Evolutionary conservation across 2,329 filamentous ascomycete genomes (phyloP), one percentile per base, ranked within the genome.

Genomic region (Diaporthe sp.): DNA sequence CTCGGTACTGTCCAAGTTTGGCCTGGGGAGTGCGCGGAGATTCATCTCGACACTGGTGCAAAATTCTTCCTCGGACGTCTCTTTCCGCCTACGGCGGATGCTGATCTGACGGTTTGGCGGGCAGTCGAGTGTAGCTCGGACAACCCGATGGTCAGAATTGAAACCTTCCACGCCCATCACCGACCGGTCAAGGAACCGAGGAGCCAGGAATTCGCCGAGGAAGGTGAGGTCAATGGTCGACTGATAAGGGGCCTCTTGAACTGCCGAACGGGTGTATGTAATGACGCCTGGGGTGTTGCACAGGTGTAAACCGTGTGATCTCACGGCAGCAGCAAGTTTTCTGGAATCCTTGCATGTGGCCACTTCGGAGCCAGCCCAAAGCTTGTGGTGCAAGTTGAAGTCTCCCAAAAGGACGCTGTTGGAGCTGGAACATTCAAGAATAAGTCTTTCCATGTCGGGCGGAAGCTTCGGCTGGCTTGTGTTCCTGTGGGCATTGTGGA

Each of bases 141-240:
- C 10, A 37, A 58, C 32, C 4, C 22, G n/a, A 15, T 61, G 37
- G n/a, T 61, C 58, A 42, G 58, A 63, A 9, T 30, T 3, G 15
- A 63, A n/a, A 22, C 58, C 25, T 3, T 30, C 15, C 3, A 30
- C 25, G 25, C 22, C 37, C 15, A 30, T 4, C 4, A 63, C 27
- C 2, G 25, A 30, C 58, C 58, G 47, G 39, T 30, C 8, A 13
- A 47, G 25, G 8, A 63, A 32, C 7, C 39, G 37, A 44, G 6
- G 15, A 44, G 15, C 6, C 25, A 63, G 22, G 25, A 47, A 47
- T 12, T 12, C 8, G 4, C 37, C 58, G 5, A 63, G 15, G 39
- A 63, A 47, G 10, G 58, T 44, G 8, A 63, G 58, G 39, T 63
- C 58, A 44, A 63, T 63, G 10, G 58, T 63, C 8, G 39, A 63